phyloP scores from a whole-genome alignment of 2,329 filamentous ascomycete genomes.

The Talaromyces sp. region DNA sequence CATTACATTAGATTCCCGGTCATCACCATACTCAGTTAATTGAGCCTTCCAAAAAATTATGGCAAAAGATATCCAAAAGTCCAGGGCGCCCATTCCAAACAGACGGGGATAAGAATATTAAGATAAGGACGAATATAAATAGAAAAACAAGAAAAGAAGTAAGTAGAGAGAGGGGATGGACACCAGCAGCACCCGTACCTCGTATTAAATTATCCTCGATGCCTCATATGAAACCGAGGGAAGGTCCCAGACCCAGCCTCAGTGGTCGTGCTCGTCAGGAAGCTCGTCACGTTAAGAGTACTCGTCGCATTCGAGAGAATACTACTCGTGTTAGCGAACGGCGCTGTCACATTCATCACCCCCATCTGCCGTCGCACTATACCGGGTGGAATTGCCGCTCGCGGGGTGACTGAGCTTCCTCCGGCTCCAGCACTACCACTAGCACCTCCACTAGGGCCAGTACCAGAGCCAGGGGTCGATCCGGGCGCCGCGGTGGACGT shows the following conservation, averaged over 20 bases:
- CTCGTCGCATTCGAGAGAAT: slow-evolving; percentile 17
- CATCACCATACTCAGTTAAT: not conserved
- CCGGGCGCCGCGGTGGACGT: not conserved
- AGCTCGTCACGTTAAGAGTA: slow-evolving; percentile 13
- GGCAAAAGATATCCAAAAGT: not conserved
- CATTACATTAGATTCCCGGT: slow-evolving; percentile 1
- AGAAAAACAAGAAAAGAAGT: not conserved
- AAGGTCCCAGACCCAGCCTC: not conserved
- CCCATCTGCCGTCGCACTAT: slow-evolving; percentile 15
- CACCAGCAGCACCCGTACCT: not conserved
- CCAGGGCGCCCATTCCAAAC: not conserved
- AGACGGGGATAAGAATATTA: not conserved
- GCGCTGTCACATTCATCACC: slow-evolving; percentile 14
- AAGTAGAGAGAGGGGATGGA: not conserved
- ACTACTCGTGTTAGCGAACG: slow-evolving; percentile 21
- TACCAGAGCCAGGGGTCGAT: not conserved
- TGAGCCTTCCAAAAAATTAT: not conserved
- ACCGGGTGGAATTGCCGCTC: slow-evolving; percentile 11
- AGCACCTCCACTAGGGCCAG: not conserved
- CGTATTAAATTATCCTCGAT: not conserved
- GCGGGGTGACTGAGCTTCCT: slow-evolving; percentile 1
- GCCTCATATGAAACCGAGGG: slow-evolving; percentile 1
- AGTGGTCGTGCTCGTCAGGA: not conserved
- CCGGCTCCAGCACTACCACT: not conserved
- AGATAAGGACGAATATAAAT: not conserved